Percentiles rank a stretch among this genome's conserved stretches.
phyloP scores from a whole-genome alignment of 1,139 yeast species.

The Scheffersomyces quercinus region DNA sequence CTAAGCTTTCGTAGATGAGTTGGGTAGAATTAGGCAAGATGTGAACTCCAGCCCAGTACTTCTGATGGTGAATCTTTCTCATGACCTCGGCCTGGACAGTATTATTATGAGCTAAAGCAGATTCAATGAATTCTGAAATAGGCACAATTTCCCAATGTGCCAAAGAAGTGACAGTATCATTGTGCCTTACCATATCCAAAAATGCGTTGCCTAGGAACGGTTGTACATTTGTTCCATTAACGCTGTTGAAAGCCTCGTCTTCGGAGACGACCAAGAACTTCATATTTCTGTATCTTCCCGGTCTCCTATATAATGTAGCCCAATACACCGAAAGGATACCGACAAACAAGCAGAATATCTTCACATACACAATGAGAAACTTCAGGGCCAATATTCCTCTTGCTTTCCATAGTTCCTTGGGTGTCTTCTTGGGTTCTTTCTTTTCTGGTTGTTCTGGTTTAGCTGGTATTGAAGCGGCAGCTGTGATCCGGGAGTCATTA shows the following conservation, averaged over 20 bases:
- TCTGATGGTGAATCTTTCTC: constrained; percentile 45
- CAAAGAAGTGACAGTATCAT: constrained; percentile 15
- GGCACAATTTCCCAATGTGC: constrained; percentile 45
- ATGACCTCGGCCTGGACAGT: constrained; percentile 34
- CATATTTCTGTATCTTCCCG: constrained; percentile 37
- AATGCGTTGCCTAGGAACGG: constrained; percentile 38
- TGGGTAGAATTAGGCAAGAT: constrained; percentile 47
- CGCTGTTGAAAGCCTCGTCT: constrained; percentile 27
- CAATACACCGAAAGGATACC: constrained; percentile 55
- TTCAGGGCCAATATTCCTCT: not conserved
- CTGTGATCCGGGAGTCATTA: too few species aligned
- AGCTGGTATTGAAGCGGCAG: too few species aligned
- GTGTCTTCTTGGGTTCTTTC: too few species aligned
- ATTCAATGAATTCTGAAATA: constrained; percentile 25
- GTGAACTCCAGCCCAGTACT: constrained; percentile 56
- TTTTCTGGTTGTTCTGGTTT: too few species aligned
- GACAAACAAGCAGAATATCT: constrained; percentile 20
- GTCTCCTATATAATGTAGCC: constrained; percentile 55
- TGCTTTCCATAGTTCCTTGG: too few species aligned
- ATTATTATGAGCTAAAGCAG: constrained; percentile 33
- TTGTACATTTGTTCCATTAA: constrained; percentile 18
- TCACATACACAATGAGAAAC: constrained; percentile 3
- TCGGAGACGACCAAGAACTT: constrained; percentile 48
- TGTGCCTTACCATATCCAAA: constrained; percentile 17
- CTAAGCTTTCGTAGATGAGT: constrained; percentile 32